Evolutionary conservation across 1,139 yeast genomes (phyloP).

Genomic region (Geotrichum australiense): DNA sequence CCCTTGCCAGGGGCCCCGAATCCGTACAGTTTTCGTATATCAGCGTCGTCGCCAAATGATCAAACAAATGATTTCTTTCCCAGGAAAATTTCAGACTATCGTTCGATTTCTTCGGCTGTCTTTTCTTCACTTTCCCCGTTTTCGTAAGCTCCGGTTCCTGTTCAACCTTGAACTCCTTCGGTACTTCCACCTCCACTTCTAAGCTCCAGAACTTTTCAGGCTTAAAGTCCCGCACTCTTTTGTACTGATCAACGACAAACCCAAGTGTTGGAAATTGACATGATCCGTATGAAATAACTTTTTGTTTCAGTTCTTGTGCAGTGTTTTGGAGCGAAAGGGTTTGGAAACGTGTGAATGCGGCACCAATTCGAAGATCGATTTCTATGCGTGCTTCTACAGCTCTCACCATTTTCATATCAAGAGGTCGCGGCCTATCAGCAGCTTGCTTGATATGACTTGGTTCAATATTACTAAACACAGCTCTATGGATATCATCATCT

Average conservation of each 20-base stretch:
- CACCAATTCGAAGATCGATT: slow-evolving; percentile 83
- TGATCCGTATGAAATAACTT: slow-evolving; percentile 70
- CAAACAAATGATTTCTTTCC: slow-evolving; percentile 67
- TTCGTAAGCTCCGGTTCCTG: slow-evolving; percentile 7
- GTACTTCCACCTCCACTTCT: slow-evolving; percentile 42
- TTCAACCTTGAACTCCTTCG: slow-evolving; percentile 26
- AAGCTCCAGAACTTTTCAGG: slow-evolving; percentile 81
- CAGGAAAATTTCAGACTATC: slow-evolving; percentile 46
- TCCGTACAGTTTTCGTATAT: slow-evolving; percentile 63
- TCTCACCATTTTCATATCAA: slow-evolving; percentile 65
- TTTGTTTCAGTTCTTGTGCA: slow-evolving; percentile 24
- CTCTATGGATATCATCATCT: slow-evolving; percentile 52
- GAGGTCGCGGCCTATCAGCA: slow-evolving; percentile 54
- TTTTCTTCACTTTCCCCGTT: slow-evolving; percentile 3
- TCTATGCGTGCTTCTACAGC: slow-evolving; percentile 88
- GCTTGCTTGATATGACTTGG: slow-evolving; percentile 66
- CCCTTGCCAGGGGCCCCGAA: slow-evolving; percentile 37
- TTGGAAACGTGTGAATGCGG: slow-evolving; percentile 75
- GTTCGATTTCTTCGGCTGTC: background rate
- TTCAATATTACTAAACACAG: slow-evolving; percentile 84
- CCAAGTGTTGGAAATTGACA: slow-evolving; percentile 98
- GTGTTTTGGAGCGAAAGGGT: slow-evolving; percentile 43
- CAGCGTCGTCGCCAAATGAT: slow-evolving; percentile 54
- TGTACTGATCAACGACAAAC: slow-evolving; percentile 90
- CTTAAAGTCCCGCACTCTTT: slow-evolving; percentile 60